Percentiles rank a stretch among this genome's conserved stretches.
phyloP scores from a whole-genome alignment of 257 asterid species.

The Nicotiana tomentosiformis region DNA sequence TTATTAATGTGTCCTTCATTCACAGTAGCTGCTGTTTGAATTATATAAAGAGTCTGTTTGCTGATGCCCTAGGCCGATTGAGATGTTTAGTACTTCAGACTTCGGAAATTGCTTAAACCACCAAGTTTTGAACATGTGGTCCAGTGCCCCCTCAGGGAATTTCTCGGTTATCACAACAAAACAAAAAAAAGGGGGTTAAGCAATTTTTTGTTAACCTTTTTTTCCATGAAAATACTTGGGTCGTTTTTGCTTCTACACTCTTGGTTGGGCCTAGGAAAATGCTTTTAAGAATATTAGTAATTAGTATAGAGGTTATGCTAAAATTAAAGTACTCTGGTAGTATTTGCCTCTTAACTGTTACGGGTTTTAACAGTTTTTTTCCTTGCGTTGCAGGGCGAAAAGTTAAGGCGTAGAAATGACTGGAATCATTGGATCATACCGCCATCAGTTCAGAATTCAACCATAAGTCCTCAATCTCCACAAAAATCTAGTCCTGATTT shows the following conservation, averaged over 20 bases:
- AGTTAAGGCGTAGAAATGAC: slow-evolving; percentile 50
- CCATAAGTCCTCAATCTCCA: slow-evolving; percentile 31
- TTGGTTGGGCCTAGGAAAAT: neutral
- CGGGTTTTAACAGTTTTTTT: neutral
- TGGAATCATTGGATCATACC: slow-evolving; percentile 65
- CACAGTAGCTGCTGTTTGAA: neutral
- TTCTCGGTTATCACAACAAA: no score
- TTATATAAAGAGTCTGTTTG: neutral
- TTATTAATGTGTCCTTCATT: neutral
- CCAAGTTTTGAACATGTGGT: no score
- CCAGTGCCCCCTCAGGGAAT: no score
- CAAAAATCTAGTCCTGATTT: slow-evolving; percentile 22
- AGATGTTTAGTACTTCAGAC: neutral
- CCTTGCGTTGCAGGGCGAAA: slow-evolving; percentile 47
- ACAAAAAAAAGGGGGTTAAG: no score
- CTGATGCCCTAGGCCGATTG: neutral
- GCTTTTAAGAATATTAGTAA: neutral
- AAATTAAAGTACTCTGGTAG: neutral
- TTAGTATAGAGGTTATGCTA: neutral
- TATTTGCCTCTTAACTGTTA: neutral
- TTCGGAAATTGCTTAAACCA: neutral
- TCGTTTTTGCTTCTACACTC: neutral
- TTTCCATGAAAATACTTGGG: neutral
- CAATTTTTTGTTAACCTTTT: no score
- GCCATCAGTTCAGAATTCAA: slow-evolving; percentile 14